Evolutionary conservation across 805 yeast genomes (phyloP).

Genomic region (Komagataella pastoris): DNA sequence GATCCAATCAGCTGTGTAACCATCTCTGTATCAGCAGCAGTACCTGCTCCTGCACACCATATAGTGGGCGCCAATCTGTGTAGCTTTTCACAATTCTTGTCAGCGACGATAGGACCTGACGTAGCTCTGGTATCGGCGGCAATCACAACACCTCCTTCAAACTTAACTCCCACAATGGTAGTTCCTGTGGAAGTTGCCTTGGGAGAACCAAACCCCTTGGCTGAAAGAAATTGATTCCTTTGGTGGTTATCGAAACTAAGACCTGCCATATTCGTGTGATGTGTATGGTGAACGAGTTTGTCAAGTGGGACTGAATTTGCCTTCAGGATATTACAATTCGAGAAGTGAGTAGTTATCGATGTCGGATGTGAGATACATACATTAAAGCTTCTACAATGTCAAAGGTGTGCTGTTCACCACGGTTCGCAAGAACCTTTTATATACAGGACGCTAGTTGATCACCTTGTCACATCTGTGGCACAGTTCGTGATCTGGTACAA

Average conservation of each 20-base stretch:
- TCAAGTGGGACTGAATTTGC: background rate
- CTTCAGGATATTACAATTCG: background rate
- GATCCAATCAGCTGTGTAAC: slow-evolving; percentile 90
- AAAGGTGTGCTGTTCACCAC: background rate
- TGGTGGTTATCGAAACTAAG: slow-evolving; percentile 87
- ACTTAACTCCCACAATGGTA: slow-evolving; percentile 95
- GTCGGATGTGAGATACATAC: background rate
- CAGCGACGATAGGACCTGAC: slow-evolving; percentile 92
- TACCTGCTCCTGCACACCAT: slow-evolving; percentile 99
- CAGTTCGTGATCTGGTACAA: slow-evolving; percentile 34
- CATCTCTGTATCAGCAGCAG: slow-evolving; percentile 99
- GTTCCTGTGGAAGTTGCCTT: slow-evolving; percentile 96
- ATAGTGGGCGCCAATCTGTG: slow-evolving; percentile 82
- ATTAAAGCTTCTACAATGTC: no score
- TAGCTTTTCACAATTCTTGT: slow-evolving; percentile 92
- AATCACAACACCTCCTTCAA: slow-evolving; percentile 87
- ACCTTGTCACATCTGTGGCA: slow-evolving; percentile 55
- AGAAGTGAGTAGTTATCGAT: background rate
- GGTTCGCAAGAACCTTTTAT: background rate
- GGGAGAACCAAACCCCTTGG: slow-evolving; percentile 67
- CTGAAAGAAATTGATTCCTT: slow-evolving; percentile 65
- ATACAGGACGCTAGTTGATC: slow-evolving; percentile 5
- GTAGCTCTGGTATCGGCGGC: slow-evolving; percentile 99
- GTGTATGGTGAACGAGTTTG: background rate
- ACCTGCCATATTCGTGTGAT: slow-evolving; percentile 54